Conservation (phyloP, 306 rosid species). For the Castanopsis chinensis region DNA sequence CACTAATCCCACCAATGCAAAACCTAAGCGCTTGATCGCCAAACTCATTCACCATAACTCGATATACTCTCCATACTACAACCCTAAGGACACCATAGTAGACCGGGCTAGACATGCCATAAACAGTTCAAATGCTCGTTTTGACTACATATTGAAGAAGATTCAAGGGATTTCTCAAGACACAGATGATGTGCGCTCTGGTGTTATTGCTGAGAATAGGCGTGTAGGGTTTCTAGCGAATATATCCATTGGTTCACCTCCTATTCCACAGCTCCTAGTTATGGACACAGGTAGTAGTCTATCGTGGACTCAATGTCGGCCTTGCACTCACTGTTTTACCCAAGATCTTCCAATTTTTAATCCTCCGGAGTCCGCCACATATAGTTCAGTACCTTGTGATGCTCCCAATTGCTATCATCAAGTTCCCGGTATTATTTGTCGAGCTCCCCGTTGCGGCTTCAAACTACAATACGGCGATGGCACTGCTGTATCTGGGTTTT, state of each 20-base stretch:
- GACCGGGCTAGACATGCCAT: too few species aligned
- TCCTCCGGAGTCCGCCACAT: conserved; percentile 41
- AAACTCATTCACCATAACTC: too few species aligned
- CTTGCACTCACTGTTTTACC: conserved; percentile 33
- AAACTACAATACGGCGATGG: conserved; percentile 14
- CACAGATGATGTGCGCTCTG: too few species aligned
- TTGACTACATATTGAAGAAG: too few species aligned
- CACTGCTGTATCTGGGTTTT: conserved; percentile 15
- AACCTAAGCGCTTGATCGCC: too few species aligned
- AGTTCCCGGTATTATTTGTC: not conserved
- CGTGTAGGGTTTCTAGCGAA: conserved; percentile 21
- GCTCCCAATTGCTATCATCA: not conserved
- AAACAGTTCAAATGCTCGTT: too few species aligned
- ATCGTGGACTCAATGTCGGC: too few species aligned
- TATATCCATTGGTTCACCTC: conserved; percentile 48
- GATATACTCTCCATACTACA: too few species aligned
- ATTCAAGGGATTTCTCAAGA: too few species aligned
- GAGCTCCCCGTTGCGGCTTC: not conserved
- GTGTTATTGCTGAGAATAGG: conserved; percentile 1
- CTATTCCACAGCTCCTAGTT: conserved; percentile 31
- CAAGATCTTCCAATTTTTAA: conserved; percentile 19
- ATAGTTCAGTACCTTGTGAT: not conserved
- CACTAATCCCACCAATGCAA: too few species aligned
- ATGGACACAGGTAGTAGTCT: conserved; percentile 13
- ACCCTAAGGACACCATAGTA: too few species aligned